phyloP scores from a whole-genome alignment of 2,329 filamentous ascomycete genomes.

The Plectosphaerella cucumerina region DNA sequence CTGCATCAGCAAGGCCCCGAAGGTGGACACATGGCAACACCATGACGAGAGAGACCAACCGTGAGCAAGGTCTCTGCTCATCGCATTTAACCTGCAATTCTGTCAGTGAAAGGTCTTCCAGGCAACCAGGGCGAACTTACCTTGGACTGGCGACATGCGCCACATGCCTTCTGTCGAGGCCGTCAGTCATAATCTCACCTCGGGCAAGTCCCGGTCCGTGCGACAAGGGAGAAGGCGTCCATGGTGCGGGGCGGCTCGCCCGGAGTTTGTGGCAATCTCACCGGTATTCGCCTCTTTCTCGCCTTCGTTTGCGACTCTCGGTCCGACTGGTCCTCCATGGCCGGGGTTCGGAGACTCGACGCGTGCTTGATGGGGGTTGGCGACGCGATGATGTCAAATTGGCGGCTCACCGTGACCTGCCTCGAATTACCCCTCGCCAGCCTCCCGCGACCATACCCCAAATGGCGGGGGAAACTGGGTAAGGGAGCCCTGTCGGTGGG shows the following conservation, averaged over 20 bases:
- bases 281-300: conserved; percentile 1
- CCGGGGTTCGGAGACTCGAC: no score
- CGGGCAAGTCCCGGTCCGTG: neutral
- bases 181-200: neutral
- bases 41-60: conserved; percentile 11
- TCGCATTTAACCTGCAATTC: conserved; percentile 17
- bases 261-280: neutral
- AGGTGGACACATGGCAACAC: no score
- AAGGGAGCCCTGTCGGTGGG: no score
- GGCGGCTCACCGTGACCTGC: no score
- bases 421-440: no score
- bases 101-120: neutral
- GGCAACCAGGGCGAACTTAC: conserved; percentile 3
- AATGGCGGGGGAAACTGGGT: no score
- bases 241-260: no score
- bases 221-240: neutral
- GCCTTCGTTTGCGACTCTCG: neutral
- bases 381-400: no score
- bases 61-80: conserved; percentile 18
- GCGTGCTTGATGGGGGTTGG: no score
- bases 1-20: neutral
- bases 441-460: no score
- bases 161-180: conserved; percentile 17
- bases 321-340: no score
- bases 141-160: conserved; percentile 20